phyloP scores from a whole-genome alignment of 192 early-diverging fungal species.

The Chytriomyces confervae region DNA sequence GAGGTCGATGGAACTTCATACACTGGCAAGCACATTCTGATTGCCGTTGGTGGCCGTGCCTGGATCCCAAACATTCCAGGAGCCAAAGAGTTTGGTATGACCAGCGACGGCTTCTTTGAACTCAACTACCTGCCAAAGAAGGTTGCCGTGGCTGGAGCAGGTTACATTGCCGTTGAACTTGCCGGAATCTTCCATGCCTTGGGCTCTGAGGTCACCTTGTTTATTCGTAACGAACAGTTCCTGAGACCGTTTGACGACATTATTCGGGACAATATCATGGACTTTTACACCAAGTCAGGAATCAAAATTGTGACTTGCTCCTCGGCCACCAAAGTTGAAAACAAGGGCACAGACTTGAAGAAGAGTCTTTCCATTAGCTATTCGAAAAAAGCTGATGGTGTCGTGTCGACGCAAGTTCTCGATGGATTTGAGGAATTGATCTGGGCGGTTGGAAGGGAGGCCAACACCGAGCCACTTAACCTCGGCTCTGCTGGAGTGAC shows the following conservation, averaged over 20 bases:
- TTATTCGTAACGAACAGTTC: conserved; percentile 84
- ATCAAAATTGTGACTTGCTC: conserved; percentile 78
- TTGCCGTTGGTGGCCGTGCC: conserved; percentile 76
- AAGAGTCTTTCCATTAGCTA: conserved; percentile 48
- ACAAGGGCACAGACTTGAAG: conserved; percentile 56
- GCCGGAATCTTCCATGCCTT: conserved; percentile 90
- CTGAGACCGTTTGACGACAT: conserved; percentile 88
- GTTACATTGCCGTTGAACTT: conserved; percentile 97
- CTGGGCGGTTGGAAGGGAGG: conserved; percentile 89
- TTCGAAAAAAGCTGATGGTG: conserved; percentile 40
- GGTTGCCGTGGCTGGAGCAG: conserved; percentile 59
- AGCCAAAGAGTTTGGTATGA: conserved; percentile 80
- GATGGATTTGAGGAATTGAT: conserved; percentile 83
- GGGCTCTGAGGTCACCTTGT: conserved; percentile 84
- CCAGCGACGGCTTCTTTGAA: conserved; percentile 95
- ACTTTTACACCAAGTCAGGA: conserved; percentile 69
- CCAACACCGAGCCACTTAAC: conserved; percentile 76
- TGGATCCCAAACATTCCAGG: conserved; percentile 83
- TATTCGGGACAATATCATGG: conserved; percentile 60
- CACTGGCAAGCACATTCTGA: conserved; percentile 80
- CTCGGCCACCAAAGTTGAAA: conserved; percentile 66
- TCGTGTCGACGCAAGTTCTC: conserved; percentile 25
- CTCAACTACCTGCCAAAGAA: conserved; percentile 89
- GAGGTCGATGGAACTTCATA: conserved; percentile 59
- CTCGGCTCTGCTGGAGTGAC: conserved; percentile 69